Base-by-base conservation (phyloP, 148 eudicot species). In the Spergularia marina region DNA sequence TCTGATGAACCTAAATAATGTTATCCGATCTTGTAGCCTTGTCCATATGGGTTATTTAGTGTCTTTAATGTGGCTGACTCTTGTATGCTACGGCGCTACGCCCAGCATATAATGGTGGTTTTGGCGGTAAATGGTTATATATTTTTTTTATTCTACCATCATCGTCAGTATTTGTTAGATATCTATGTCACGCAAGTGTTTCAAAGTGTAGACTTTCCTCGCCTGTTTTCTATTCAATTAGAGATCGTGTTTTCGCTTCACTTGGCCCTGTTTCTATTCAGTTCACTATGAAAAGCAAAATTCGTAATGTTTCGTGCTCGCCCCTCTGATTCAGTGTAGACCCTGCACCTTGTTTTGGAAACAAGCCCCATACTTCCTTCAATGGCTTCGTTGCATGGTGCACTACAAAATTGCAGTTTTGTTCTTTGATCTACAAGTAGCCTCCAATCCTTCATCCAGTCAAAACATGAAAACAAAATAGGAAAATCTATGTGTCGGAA, bases 1-100 rank as follows among this genome's bases (percentile, higher is more conserved):
- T 79, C 84, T 53, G 88, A 83, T 73, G 86, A 82, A 64, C 80
- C 84, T 17, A 82, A 81, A 68, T 79, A 78, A 82, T 66, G 60
- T 13, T 76, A 54, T 53, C 30, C 54, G 53, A 36, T 20, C 44
- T 59, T 61, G 14, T 74, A 59, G 69, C 23, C 52, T 67, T 80
- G 56, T 62, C 60, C 41, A 58, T 79, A 61, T 62, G 78, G 61
- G 65, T 72, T 68, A 60, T 66, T 66, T 67, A 72, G 71, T 80
- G 59, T 66, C 41, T 72, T 76, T 76, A 75, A 65, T 80, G 17
- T 66, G 75, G 65, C 61, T 36, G 11, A 55, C 36, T 60, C 62
- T 41, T 53, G 49, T 9, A 44, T 44, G 49, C 49, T 44, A 65
- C 25, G 25, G 25, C 65, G 61, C 77, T 66, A 78, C 47, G 54